Evolutionary conservation across 1,284 basidiomycete genomes (phyloP).

Genomic region (Erythrobasidium hasegawianum): DNA sequence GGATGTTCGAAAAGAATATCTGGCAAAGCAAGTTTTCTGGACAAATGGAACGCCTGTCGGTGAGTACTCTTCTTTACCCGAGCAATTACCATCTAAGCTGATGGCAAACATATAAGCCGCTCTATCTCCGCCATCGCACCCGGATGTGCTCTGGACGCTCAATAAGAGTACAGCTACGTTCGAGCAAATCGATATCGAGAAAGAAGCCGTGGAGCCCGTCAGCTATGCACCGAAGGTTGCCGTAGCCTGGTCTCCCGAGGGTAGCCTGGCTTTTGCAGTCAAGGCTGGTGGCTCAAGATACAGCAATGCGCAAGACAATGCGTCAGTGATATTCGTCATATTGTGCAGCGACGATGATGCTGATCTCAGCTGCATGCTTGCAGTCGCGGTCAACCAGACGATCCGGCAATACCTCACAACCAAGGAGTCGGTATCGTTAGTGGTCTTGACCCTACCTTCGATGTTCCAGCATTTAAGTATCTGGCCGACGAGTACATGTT

Average conservation of each 20-base stretch:
- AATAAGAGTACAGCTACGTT: conserved; percentile 20
- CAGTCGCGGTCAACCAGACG: conserved; percentile 7
- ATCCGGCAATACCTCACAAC: neutral
- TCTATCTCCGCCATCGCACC: conserved; percentile 8
- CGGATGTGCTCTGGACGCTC: conserved; percentile 25
- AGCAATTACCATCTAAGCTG: too few species aligned
- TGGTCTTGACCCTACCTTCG: conserved; percentile 26
- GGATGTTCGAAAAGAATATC: conserved; percentile 27
- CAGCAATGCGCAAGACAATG: neutral
- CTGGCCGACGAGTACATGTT: conserved; percentile 22
- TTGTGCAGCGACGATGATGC: too few species aligned
- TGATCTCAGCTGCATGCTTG: too few species aligned
- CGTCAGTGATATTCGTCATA: too few species aligned
- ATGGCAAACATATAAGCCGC: too few species aligned
- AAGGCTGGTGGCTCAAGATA: neutral
- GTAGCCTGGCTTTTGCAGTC: conserved; percentile 24
- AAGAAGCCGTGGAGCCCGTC: conserved; percentile 15
- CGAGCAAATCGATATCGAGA: conserved; percentile 20
- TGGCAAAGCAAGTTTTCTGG: conserved; percentile 31
- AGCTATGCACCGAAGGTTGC: conserved; percentile 25
- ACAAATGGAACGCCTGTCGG: conserved; percentile 14
- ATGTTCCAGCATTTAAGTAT: conserved; percentile 16
- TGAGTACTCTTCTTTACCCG: neutral
- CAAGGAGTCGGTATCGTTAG: conserved; percentile 3
- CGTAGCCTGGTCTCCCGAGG: conserved; percentile 17